Base-by-base conservation (phyloP, 2,329 filamentous ascomycete species). In the Thermoascus crustaceus region DNA sequence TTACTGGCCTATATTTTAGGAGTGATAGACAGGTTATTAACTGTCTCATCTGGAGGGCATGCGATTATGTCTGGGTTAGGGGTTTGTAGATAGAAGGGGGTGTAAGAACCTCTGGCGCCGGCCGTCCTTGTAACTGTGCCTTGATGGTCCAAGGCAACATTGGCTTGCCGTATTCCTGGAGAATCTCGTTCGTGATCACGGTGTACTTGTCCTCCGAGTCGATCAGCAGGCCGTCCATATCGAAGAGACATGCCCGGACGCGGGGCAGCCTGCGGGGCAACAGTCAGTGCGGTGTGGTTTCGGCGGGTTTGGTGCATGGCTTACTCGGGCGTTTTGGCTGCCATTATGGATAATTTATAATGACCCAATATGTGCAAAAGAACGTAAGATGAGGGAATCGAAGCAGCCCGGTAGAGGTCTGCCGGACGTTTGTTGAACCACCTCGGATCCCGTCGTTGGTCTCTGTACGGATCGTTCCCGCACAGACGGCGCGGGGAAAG, bases 201-300 rank as follows among this genome's bases (percentile, higher is more conserved):
- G 86, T 91, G 69, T 96, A 96, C 39, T 78, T 68, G 55, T 96
- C 91, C 68, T 96, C 91, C 21, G 85, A 87, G 63, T 96, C 80
- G 56, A 98, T 83, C 13, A 98, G 76, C 22, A 98, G 80, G 41
- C 91, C 91, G 63, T 98, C 91, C 88, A 96, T 95, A 69, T 98
- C 91, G 61, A 98, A 96, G 46, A 98, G 80, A 63, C 88, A 95
- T 48, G 89, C 91, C 49, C 87, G 76, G 40, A 96, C 73, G 30
- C 82, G 78, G 13, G 85, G 82, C 60, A 87, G 80, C 56, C 82
- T 85, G 52, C 18, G 32, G 21, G 14, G 17, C 11, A 26, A 25
- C 22, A 22, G 33, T 30, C 18, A 30, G 13, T 5, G 8, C 20
- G 34, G 11, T 13, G 20, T 17, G 20, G 26, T 14, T 31, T 26